A percentile compares a stretch with the other conserved stretches of the same genome.
Evolutionary conservation across 257 asterid genomes (phyloP).

Genomic region (Nemophila menziesii): DNA sequence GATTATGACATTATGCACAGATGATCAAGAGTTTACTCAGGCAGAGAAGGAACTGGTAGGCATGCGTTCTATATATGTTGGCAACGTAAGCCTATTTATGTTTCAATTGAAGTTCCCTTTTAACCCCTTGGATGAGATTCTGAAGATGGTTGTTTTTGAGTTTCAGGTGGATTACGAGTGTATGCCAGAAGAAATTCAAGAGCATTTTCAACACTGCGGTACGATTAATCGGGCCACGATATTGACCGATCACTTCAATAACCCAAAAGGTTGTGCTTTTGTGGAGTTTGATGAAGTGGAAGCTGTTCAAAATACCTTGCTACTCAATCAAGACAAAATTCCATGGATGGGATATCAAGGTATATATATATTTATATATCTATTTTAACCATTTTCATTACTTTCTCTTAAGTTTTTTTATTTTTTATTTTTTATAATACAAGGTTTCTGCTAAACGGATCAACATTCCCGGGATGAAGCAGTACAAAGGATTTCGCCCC

Average conservation of each 20-base stretch:
- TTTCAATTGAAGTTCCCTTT: no score
- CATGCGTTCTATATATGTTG: slow-evolving; percentile 77
- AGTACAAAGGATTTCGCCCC: slow-evolving; percentile 30
- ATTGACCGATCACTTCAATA: slow-evolving; percentile 33
- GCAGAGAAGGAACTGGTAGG: slow-evolving; percentile 91
- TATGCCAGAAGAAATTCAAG: slow-evolving; percentile 41
- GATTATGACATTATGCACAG: neutral
- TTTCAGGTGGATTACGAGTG: neutral
- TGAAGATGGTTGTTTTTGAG: slow-evolving; percentile 4
- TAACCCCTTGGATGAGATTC: neutral
- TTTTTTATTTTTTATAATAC: no score
- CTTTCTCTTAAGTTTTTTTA: slow-evolving; percentile 4
- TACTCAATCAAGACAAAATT: slow-evolving; percentile 32
- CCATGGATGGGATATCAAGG: slow-evolving; percentile 48
- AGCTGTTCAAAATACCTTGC: slow-evolving; percentile 36
- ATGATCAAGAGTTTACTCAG: slow-evolving; percentile 17
- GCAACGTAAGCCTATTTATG: slow-evolving; percentile 58
- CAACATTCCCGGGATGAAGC: slow-evolving; percentile 54
- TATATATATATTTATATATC: slow-evolving; percentile 24
- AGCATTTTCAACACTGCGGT: slow-evolving; percentile 43
- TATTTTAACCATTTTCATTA: neutral
- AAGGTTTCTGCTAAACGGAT: slow-evolving; percentile 53
- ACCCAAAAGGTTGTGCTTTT: slow-evolving; percentile 46
- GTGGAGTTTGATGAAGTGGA: slow-evolving; percentile 40
- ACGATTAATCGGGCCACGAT: slow-evolving; percentile 45